Conservation (phyloP, 2,329 filamentous ascomycete genomes). For the Exophiala mesophila region DNA sequence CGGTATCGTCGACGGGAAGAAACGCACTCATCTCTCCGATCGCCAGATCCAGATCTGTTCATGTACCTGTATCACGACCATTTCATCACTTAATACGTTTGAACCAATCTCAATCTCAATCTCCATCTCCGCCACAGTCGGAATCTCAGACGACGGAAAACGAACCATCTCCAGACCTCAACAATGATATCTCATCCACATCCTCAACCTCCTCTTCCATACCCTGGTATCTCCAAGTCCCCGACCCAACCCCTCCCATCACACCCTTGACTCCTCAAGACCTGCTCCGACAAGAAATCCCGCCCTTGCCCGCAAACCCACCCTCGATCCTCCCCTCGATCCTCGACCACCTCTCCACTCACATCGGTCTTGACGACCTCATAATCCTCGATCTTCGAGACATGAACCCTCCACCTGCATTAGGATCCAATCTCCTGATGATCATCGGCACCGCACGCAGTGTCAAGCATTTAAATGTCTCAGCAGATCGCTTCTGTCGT, state of each 20-base stretch:
- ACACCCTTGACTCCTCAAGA: conserved; percentile 36
- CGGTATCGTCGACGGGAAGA: too few species aligned
- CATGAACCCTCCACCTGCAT: conserved; percentile 77
- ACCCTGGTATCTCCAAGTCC: conserved; percentile 84
- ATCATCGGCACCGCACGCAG: conserved; percentile 84
- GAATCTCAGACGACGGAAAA: background rate
- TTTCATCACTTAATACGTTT: conserved; percentile 2
- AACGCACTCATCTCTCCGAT: too few species aligned
- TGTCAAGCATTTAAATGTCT: conserved; percentile 88
- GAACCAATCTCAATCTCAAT: background rate
- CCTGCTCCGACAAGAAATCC: conserved; percentile 53
- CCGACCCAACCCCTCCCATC: conserved; percentile 39
- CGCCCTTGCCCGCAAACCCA: conserved; percentile 61
- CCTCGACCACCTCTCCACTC: conserved; percentile 72
- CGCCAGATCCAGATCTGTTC: too few species aligned
- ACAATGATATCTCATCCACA: too few species aligned
- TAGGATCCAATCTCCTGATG: conserved; percentile 89
- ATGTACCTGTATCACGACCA: too few species aligned
- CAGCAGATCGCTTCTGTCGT: conserved; percentile 80
- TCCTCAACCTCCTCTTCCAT: conserved; percentile 29
- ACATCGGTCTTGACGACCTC: conserved; percentile 80
- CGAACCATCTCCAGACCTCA: background rate
- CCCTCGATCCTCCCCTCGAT: conserved; percentile 68
- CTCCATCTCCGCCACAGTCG: background rate
- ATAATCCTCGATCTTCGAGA: conserved; percentile 74